phyloP scores from a whole-genome alignment of 176 grass and related monocot genomes.

The Lolium perenne region DNA sequence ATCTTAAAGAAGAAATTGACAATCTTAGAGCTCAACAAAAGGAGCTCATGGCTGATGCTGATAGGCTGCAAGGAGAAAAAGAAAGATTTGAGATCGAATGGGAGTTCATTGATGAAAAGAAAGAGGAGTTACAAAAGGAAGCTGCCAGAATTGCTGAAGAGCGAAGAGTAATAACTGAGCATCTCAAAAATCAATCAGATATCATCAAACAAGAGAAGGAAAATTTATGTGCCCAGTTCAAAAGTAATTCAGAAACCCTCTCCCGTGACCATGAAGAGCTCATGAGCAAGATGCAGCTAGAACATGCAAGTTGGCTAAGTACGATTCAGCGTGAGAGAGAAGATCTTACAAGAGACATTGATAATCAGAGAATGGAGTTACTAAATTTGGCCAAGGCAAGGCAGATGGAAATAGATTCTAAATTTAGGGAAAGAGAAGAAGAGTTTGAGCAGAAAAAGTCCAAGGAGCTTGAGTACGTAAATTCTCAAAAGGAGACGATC shows the following conservation, averaged over 20 bases:
- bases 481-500: conserved; percentile 74
- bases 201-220: conserved; percentile 83
- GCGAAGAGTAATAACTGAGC: conserved; percentile 55
- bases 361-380: conserved; percentile 77
- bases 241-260: conserved; percentile 68
- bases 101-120: conserved; percentile 93
- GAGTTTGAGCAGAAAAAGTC: conserved; percentile 71
- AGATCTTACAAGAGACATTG: conserved; percentile 74
- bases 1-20: conserved; percentile 97
- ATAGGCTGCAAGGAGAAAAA: conserved; percentile 84
- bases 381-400: conserved; percentile 72
- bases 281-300: conserved; percentile 73
- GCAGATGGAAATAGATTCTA: conserved; percentile 70
- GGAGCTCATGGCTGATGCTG: conserved; percentile 72
- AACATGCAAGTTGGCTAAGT: conserved; percentile 74
- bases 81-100: conserved; percentile 96
- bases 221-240: conserved; percentile 65
- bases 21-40: conserved; percentile 79
- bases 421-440: conserved; percentile 73
- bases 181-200: conserved; percentile 72
- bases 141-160: conserved; percentile 67
- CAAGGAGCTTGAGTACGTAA: conserved; percentile 70
- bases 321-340: conserved; percentile 79
- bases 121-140: conserved; percentile 75
- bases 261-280: conserved; percentile 80